A percentile compares a stretch with the other conserved stretches of the same genome.
These are phyloP conservation scores for Reutealis trisperma DNA, from an alignment of 345 rosid species.

Conservation along the genomic window DNA sequence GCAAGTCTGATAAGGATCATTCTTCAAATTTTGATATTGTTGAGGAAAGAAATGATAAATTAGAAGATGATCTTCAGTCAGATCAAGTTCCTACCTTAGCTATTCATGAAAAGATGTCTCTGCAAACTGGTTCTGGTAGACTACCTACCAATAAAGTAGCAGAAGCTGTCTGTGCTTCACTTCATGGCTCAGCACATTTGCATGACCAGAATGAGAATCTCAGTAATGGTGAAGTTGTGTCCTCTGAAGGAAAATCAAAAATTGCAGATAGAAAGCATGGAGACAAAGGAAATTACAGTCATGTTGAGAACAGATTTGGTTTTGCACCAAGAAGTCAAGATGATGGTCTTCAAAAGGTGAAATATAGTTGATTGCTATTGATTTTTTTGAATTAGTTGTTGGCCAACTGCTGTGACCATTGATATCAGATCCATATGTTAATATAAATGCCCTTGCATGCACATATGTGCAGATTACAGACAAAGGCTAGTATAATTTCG, in stretches of 20 bases:
- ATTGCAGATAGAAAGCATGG: constrained; percentile 43
- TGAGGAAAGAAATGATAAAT: constrained; percentile 50
- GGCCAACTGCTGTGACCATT: neutral
- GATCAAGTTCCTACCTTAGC: constrained; percentile 87
- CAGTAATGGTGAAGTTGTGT: constrained; percentile 47
- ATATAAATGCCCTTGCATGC: neutral
- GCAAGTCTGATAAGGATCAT: constrained; percentile 45
- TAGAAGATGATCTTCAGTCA: constrained; percentile 58
- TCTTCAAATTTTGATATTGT: constrained; percentile 43
- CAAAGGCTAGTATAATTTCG: neutral
- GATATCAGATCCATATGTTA: neutral
- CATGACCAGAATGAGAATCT: constrained; percentile 47
- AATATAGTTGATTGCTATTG: neutral
- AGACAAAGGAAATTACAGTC: constrained; percentile 47
- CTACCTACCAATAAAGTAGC: constrained; percentile 40
- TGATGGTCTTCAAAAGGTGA: constrained; percentile 63
- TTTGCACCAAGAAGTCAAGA: constrained; percentile 56
- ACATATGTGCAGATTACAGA: neutral
- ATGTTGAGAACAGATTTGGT: constrained; percentile 53
- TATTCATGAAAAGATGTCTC: constrained; percentile 53
- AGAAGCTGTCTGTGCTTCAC: constrained; percentile 32
- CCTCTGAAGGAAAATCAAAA: constrained; percentile 48
- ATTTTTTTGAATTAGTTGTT: neutral
- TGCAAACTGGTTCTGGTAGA: constrained; percentile 43
- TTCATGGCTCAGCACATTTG: constrained; percentile 31